Evolutionary conservation across 495 filamentous ascomycete species (phyloP).

Genomic region (Hypoxylon cercidicola): DNA sequence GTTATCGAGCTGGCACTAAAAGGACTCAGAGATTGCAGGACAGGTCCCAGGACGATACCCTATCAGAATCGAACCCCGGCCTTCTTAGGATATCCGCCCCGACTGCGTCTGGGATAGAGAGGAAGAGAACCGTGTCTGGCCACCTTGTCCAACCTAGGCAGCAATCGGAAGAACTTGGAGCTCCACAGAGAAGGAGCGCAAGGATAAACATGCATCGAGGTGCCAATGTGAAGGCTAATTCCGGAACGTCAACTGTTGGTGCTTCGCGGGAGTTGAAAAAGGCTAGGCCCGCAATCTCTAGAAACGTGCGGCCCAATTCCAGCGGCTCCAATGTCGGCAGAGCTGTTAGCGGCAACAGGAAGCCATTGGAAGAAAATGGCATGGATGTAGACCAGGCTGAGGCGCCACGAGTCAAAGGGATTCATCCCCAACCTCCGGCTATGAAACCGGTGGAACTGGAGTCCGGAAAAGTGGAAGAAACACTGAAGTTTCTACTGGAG

Average conservation of each 20-base stretch:
- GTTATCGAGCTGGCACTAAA: conserved; percentile 59
- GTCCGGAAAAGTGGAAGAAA: conserved; percentile 73
- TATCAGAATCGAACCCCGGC: conserved; percentile 38
- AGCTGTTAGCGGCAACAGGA: conserved; percentile 87
- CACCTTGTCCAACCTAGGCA: conserved; percentile 72
- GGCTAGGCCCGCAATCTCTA: conserved; percentile 70
- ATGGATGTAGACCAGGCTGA: conserved; percentile 71
- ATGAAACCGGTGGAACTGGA: conserved; percentile 59
- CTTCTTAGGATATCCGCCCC: conserved; percentile 37
- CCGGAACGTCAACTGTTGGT: conserved; percentile 65
- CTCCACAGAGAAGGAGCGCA: conserved; percentile 80
- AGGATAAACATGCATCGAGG: conserved; percentile 73
- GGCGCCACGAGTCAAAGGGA: conserved; percentile 62
- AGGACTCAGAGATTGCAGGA: conserved; percentile 62
- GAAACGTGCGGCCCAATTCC: conserved; percentile 61
- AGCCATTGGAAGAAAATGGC: conserved; percentile 68
- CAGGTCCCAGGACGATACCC: conserved; percentile 45
- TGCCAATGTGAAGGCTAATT: conserved; percentile 67
- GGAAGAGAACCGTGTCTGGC: conserved; percentile 88
- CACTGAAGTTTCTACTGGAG: conserved; percentile 79
- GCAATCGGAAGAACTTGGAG: conserved; percentile 70
- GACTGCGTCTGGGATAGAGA: conserved; percentile 57
- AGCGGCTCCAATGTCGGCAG: conserved; percentile 76
- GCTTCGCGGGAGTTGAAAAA: conserved; percentile 79
- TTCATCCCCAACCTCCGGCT: conserved; percentile 44